A percentile compares a stretch with the other conserved stretches of the same genome.
Evolutionary conservation across 208 protist genomes (phyloP).

Genomic region (Porcisia hertigi): DNA sequence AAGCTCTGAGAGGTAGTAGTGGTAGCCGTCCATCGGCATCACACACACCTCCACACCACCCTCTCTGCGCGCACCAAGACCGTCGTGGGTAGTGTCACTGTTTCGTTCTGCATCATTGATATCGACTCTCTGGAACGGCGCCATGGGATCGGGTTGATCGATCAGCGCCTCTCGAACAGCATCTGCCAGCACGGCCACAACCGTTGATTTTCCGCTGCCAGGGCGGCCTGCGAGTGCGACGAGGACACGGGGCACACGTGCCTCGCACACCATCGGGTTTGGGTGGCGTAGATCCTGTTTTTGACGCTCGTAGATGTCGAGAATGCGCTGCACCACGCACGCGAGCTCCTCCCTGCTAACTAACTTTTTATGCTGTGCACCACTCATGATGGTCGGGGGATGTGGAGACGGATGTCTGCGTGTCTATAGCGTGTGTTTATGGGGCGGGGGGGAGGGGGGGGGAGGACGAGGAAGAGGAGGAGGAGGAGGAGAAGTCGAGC

Average conservation of each 20-base stretch:
- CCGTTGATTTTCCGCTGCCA: slow-evolving; percentile 77
- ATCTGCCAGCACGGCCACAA: slow-evolving; percentile 39
- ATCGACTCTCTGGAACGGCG: slow-evolving; percentile 5
- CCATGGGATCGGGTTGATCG: slow-evolving; percentile 16
- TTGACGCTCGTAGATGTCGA: slow-evolving; percentile 24
- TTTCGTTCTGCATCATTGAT: slow-evolving; percentile 20
- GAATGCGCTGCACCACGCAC: slow-evolving; percentile 23
- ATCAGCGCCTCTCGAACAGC: slow-evolving; percentile 33
- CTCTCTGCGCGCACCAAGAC: background rate
- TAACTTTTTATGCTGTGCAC: background rate
- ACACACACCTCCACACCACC: slow-evolving; percentile 40
- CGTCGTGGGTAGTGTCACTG: slow-evolving; percentile 1
- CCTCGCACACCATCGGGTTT: slow-evolving; percentile 26
- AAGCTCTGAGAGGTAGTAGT: slow-evolving; percentile 57
- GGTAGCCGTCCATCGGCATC: slow-evolving; percentile 89
- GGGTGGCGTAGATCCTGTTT: slow-evolving; percentile 13
- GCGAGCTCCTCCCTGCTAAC: slow-evolving; percentile 21
- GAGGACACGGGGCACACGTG: slow-evolving; percentile 49
- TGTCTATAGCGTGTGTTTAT: background rate
- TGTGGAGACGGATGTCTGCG: background rate
- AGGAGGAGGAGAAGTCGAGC: background rate
- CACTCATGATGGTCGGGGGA: slow-evolving; percentile 3
- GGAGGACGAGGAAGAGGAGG: slow-evolving; percentile 19
- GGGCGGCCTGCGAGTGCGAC: slow-evolving; percentile 76
- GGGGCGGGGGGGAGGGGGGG: background rate